A percentile compares a stretch with the other conserved stretches of the same genome.
Evolutionary conservation across 768 basidiomycete genomes (phyloP).

Genomic region (Suillus cothurnatus): DNA sequence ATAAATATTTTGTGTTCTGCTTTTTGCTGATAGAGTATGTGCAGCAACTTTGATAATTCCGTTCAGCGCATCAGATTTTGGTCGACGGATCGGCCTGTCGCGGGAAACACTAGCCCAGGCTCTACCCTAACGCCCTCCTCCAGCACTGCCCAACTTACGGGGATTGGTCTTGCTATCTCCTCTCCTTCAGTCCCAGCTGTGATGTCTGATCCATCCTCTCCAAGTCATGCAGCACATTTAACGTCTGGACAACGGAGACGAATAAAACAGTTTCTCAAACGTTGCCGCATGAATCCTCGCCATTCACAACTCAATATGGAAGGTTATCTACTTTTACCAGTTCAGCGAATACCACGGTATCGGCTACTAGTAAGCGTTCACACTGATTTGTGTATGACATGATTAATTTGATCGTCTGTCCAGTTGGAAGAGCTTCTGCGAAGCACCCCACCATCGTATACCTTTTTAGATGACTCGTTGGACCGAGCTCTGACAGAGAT

Average conservation of each 20-base stretch:
- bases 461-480: conserved; percentile 79
- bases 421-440: conserved; percentile 83
- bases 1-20: conserved; percentile 11
- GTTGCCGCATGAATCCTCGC: conserved; percentile 83
- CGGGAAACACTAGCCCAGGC: conserved; percentile 40
- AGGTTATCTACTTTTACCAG: conserved; percentile 90
- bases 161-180: conserved; percentile 59
- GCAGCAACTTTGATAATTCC: conserved; percentile 92
- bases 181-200: conserved; percentile 48
- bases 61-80: conserved; percentile 87
- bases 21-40: conserved; percentile 17
- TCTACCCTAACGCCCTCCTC: conserved; percentile 52
- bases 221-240: conserved; percentile 54
- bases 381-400: conserved; percentile 8
- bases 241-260: conserved; percentile 84
- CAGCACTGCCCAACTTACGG: conserved; percentile 62
- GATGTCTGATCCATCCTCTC: conserved; percentile 40
- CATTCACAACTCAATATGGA: conserved; percentile 95
- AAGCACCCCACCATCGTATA: conserved; percentile 79
- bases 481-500: conserved; percentile 88
- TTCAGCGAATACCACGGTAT: conserved; percentile 98
- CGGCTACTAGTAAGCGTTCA: conserved; percentile 74
- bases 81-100: conserved; percentile 58
- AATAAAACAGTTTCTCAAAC: conserved; percentile 86
- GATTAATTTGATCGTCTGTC: conserved; percentile 4